phyloP scores from a whole-genome alignment of 768 basidiomycete species.

The Hygrophorus pudorinus region DNA sequence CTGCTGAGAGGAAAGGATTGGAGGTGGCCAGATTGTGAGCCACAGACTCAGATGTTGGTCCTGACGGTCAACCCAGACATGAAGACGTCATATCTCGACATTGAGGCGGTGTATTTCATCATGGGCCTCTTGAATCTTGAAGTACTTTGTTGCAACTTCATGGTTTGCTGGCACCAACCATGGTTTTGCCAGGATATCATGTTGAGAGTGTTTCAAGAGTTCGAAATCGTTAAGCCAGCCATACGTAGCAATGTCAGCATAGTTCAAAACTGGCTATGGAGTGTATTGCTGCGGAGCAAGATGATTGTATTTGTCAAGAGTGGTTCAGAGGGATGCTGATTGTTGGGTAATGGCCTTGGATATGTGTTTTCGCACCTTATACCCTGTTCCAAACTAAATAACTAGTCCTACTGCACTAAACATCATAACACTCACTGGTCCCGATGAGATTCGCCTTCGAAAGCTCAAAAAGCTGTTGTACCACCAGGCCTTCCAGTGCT shows the following conservation, averaged over 20 bases:
- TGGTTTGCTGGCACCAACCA: slow-evolving; percentile 15
- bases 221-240: slow-evolving; percentile 12
- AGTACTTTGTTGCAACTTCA: slow-evolving; percentile 14
- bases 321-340: slow-evolving; percentile 17
- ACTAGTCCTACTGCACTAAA: slow-evolving; percentile 6
- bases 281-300: slow-evolving; percentile 13
- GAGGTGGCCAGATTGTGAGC: not conserved
- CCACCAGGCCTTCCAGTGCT: slow-evolving; percentile 20
- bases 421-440: slow-evolving; percentile 11
- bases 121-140: slow-evolving; percentile 12
- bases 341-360: slow-evolving; percentile 17
- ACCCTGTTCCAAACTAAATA: slow-evolving; percentile 11
- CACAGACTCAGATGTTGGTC: slow-evolving; percentile 3
- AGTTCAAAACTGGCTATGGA: slow-evolving; percentile 9
- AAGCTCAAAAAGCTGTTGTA: slow-evolving; percentile 21
- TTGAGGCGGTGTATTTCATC: slow-evolving; percentile 19
- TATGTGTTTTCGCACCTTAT: slow-evolving; percentile 23
- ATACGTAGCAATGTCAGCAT: slow-evolving; percentile 11
- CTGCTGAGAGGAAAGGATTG: not conserved
- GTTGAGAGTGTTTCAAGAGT: slow-evolving; percentile 10
- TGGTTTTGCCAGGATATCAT: slow-evolving; percentile 12
- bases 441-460: slow-evolving; percentile 16
- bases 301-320: slow-evolving; percentile 17
- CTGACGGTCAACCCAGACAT: slow-evolving; percentile 12
- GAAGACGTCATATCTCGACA: slow-evolving; percentile 15